Base-by-base conservation (phyloP, 306 rosid species). In the Citrullus mucosospermus region DNA sequence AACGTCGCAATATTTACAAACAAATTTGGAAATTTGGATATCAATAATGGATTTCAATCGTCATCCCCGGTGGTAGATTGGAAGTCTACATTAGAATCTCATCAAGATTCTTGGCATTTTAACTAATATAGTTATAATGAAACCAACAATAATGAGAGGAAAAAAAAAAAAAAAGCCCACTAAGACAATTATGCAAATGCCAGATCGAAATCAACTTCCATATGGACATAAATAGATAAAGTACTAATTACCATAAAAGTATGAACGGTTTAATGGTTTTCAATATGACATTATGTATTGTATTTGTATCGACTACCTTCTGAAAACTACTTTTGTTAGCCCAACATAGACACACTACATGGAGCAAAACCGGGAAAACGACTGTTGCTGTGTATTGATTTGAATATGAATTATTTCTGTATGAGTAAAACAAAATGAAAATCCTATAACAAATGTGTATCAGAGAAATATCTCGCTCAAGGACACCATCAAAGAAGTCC, bases 341-440 rank as follows among this genome's bases (percentile, higher is more conserved):
- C 16, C 34, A 20, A 68, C 55, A 68, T 43, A 9, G 17, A 68
- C 46, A 39, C 75, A 43, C 32, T 67, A 39, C 30, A 66, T 17
- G 9, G 12, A 15, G 16, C 11, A 11, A 63, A 34, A 36, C 48
- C 5, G 14, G 48, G 25, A 9, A 65, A 65, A 65, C 0, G 54
- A 41, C 51, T 10, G 75, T 43, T 43, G 55, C 12, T 68, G 75
- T 68, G 36, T 68, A 43, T 30, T 68, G 9, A 10, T 28, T 51
- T 50, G 30, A 25, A 73, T 72, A 72, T 15, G 60, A 28, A 72
- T 72, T 72, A 50, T 72, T 72, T 73, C 77, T 48, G 46, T 51
- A 30, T 28, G 11, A 73, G 61, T 73, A 16, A 32, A 75, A 75
- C 15, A 75, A 75, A 56, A 54, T 56, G 18, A 75, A 53, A 36